phyloP scores from a whole-genome alignment of 2,329 filamentous ascomycete species.

The Aspergillus fijiensis region DNA sequence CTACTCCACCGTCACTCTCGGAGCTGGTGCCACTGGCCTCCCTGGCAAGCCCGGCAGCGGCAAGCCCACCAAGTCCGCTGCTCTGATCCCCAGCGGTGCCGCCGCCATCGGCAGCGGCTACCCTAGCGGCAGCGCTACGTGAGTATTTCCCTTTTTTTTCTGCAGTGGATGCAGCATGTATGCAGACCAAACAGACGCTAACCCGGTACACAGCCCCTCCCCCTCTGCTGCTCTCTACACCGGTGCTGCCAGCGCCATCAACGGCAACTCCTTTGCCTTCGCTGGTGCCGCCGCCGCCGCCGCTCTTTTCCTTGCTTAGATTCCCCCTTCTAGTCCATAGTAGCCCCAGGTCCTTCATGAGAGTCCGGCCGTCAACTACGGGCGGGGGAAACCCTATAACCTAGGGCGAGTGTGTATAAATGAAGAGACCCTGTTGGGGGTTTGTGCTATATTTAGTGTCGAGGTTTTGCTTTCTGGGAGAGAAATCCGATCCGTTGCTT shows the following conservation, averaged over 20 bases:
- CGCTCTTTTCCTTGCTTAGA: conserved; percentile 36
- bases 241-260: conserved; percentile 31
- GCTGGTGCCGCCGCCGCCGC: conserved; percentile 33
- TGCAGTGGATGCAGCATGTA: not conserved
- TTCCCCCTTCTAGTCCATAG: conserved; percentile 29
- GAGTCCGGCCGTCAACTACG: conserved; percentile 7
- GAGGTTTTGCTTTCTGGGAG: conserved; percentile 18
- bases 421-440: conserved; percentile 9
- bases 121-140: conserved; percentile 19
- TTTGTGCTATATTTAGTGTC: conserved; percentile 22
- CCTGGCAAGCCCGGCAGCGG: conserved; percentile 10
- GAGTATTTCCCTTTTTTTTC: conserved; percentile 8
- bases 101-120: conserved; percentile 14
- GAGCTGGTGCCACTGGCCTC: conserved; percentile 17
- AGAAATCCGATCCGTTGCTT: conserved; percentile 22
- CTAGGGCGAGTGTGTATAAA: conserved; percentile 9
- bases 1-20: conserved; percentile 31
- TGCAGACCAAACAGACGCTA: not conserved
- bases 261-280: conserved; percentile 29
- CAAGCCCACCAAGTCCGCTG: conserved; percentile 13
- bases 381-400: conserved; percentile 2
- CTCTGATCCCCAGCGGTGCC: conserved; percentile 21
- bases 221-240: conserved; percentile 27
- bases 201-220: conserved; percentile 14
- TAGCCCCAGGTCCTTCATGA: conserved; percentile 26